Evolutionary conservation across 345 rosid genomes (phyloP).

Genomic region (Hevea brasiliensis): DNA sequence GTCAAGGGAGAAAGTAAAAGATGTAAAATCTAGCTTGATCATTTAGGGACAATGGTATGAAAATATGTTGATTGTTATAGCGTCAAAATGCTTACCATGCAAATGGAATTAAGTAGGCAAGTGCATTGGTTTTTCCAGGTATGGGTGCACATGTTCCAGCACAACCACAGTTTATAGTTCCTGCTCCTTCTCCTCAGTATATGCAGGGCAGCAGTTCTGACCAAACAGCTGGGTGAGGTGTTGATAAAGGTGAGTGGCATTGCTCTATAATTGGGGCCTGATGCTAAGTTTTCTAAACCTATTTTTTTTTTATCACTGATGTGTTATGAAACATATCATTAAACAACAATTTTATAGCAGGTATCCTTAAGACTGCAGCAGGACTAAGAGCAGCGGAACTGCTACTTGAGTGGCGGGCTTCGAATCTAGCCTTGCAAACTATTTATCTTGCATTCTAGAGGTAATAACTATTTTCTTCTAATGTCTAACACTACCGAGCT

Average conservation of each 20-base stretch:
- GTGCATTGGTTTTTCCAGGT: slow-evolving; percentile 35
- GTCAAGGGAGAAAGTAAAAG: not conserved
- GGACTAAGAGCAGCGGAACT: slow-evolving; percentile 71
- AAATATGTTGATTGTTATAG: not conserved
- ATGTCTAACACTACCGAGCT: not conserved
- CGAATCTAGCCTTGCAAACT: slow-evolving; percentile 81
- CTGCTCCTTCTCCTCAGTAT: slow-evolving; percentile 68
- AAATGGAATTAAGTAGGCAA: slow-evolving; percentile 13
- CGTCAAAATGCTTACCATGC: not conserved
- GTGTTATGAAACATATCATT: slow-evolving; percentile 2
- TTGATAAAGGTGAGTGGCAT: slow-evolving; percentile 47
- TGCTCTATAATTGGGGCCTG: not conserved
- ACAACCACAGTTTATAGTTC: slow-evolving; percentile 67
- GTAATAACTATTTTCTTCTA: slow-evolving; percentile 26
- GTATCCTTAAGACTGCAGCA: slow-evolving; percentile 73
- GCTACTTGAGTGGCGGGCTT: slow-evolving; percentile 88
- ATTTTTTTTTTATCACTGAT: not conserved
- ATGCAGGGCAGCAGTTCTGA: slow-evolving; percentile 83
- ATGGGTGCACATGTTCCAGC: slow-evolving; percentile 51
- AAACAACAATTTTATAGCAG: slow-evolving; percentile 24
- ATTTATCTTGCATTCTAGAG: slow-evolving; percentile 77
- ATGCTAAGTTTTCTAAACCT: not conserved
- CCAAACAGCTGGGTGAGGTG: slow-evolving; percentile 77
- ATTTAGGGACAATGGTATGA: not conserved
- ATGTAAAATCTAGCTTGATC: not conserved